A percentile compares a stretch with the other conserved stretches of the same genome.
phyloP scores from a whole-genome alignment of 2,329 filamentous ascomycete species.

The Aspergillus glaucus region DNA sequence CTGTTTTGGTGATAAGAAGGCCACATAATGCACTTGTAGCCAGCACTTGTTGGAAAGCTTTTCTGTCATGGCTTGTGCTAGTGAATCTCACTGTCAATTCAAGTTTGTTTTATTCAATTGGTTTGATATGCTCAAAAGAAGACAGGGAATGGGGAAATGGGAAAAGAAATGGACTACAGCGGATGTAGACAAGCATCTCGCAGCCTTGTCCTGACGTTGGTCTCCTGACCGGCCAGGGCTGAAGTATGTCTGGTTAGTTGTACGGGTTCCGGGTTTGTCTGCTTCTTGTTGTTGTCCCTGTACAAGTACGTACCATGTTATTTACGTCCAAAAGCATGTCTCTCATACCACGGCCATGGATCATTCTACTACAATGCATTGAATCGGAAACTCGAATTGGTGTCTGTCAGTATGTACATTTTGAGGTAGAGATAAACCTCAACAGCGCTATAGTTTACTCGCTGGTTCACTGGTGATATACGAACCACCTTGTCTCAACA shows the following conservation, averaged over 20 bases:
- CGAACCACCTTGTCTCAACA: conserved; percentile 55
- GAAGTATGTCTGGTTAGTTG: neutral
- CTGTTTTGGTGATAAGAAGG: neutral
- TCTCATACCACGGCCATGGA: neutral
- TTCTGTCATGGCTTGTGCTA: neutral
- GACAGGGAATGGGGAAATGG: neutral
- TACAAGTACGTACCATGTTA: conserved; percentile 26
- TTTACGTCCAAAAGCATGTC: neutral
- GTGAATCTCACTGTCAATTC: neutral
- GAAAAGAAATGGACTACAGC: neutral
- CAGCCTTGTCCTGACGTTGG: neutral
- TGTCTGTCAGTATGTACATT: conserved; percentile 1
- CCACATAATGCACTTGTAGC: neutral
- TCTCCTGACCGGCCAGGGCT: neutral
- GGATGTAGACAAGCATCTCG: no score
- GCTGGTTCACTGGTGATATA: conserved; percentile 46
- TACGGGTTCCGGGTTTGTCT: conserved; percentile 2
- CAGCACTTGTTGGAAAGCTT: neutral
- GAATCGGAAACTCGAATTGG: neutral
- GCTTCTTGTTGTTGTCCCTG: conserved; percentile 12
- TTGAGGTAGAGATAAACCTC: conserved; percentile 6
- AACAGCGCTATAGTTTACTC: conserved; percentile 40
- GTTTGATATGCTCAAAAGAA: neutral
- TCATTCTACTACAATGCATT: neutral
- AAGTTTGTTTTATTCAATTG: neutral